phyloP scores from a whole-genome alignment of 2,329 filamentous ascomycete genomes.

The Aspergillus carbonarius region DNA sequence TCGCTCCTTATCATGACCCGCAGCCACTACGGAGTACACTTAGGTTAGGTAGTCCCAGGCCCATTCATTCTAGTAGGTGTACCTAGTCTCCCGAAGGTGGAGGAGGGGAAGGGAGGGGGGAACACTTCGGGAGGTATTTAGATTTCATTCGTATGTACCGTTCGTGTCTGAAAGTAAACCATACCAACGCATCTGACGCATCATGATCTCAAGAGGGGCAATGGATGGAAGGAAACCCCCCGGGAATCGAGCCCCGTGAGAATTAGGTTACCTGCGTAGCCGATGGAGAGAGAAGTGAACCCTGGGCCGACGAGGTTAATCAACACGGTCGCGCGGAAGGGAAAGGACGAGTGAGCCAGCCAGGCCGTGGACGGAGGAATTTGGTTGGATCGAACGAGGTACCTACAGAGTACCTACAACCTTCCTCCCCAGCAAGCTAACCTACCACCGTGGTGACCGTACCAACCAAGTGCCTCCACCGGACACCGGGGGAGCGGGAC shows the following conservation, averaged over 20 bases:
- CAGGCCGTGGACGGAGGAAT: neutral
- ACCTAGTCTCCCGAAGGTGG: neutral
- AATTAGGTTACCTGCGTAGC: neutral
- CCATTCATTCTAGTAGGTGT: neutral
- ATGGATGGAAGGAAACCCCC: neutral
- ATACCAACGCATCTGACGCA: neutral
- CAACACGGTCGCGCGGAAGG: slow-evolving; percentile 9
- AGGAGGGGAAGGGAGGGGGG: neutral
- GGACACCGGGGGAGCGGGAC: slow-evolving; percentile 22
- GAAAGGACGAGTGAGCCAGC: neutral
- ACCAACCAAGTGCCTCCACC: slow-evolving; percentile 5
- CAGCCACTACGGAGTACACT: neutral
- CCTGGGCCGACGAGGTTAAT: neutral
- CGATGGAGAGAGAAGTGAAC: neutral
- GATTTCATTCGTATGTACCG: neutral
- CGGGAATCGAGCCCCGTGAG: neutral
- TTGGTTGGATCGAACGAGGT: neutral
- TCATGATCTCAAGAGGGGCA: neutral
- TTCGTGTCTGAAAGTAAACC: neutral
- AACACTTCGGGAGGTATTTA: too few species aligned
- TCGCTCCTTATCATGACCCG: neutral
- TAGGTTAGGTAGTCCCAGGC: neutral
- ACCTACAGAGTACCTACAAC: neutral
- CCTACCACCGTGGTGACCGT: neutral
- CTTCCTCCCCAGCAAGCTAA: neutral